These are phyloP conservation scores for Ceratocystis harringtonii DNA, from an alignment of 2,329 filamentous ascomycete species.

Conservation along the genomic window DNA sequence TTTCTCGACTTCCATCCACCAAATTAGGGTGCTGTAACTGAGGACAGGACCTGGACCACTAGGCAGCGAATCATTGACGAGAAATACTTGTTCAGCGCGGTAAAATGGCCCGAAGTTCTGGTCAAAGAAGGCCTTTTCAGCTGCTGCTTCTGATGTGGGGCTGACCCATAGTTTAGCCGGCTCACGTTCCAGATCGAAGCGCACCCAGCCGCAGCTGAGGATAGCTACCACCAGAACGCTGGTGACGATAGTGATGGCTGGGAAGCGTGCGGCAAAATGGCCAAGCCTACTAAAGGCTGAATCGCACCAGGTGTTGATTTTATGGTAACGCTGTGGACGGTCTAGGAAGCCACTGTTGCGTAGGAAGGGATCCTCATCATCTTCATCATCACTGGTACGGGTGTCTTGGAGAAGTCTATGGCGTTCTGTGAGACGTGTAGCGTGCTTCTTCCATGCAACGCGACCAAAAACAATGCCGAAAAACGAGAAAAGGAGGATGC, in stretches of 20 bases:
- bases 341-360: conserved; percentile 64
- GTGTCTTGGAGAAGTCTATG: conserved; percentile 78
- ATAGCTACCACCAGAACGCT: conserved; percentile 63
- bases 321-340: conserved; percentile 63
- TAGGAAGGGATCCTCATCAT: conserved; percentile 52
- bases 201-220: conserved; percentile 74
- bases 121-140: conserved; percentile 92
- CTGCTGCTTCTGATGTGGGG: conserved; percentile 73
- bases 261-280: conserved; percentile 66
- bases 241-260: conserved; percentile 61
- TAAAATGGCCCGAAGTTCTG: conserved; percentile 89
- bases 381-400: conserved; percentile 76
- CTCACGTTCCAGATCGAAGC: conserved; percentile 78
- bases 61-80: conserved; percentile 69
- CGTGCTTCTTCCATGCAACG: conserved; percentile 58
- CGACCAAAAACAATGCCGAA: conserved; percentile 55
- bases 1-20: conserved; percentile 88
- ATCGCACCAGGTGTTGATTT: conserved; percentile 71
- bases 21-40: conserved; percentile 72
- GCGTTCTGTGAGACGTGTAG: conserved; percentile 61
- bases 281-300: conserved; percentile 67
- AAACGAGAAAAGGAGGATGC: conserved; percentile 54
- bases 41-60: conserved; percentile 59
- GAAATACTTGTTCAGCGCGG: conserved; percentile 79
- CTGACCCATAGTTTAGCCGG: conserved; percentile 95